Evolutionary conservation across 371 early-diverging fungal species (phyloP), one percentile per base, ranked within the genome.

Genomic region (Rhizopus stolonifer): DNA sequence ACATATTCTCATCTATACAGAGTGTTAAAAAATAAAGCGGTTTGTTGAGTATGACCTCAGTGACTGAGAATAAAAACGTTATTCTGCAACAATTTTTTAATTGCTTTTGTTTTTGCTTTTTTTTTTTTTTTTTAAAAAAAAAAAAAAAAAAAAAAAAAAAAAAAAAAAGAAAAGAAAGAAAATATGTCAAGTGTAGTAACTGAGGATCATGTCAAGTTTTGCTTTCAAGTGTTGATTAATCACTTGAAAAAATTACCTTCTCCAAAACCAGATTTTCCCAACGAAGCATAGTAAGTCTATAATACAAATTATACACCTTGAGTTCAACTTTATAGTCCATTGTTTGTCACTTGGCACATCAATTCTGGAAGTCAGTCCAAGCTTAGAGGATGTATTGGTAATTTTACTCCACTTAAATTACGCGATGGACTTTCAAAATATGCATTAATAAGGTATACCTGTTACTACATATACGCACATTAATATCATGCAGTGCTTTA

Each of bases 321-420:
- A n/a, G n/a, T n/a, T n/a, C n/a, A 10, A 4, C 31, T 29, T 7
- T 29, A 0, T 54, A 84, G 87, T 53, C 95, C 95, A 4, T 75
- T 94, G 24, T 94, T 94, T 61, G 91, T 94, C 4, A 90, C 95
- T 17, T 94, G 95, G 95, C 77, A 85, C 49, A 65, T 71, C 18
- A 54, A 54, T 22, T 49, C 57, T 9, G 50, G 72, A 42, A 79
- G 67, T 4, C 70, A 78, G 8, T 54, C 64, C 32, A 70, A 71
- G 14, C 72, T 95, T 34, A 87, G 95, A 47, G 97, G 97, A 10
- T 97, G 96, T 67, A 95, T 97, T 39, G 98, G 98, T 13, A 95
- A 86, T 64, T 97, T 97, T 60, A 68, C 74, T 8, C 69, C 94
- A 3, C 65, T 87, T 79, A 69, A 81, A 8, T 69, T 97, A 18